These are phyloP conservation scores for Neurospora cerealis DNA, from an alignment of 495 filamentous ascomycete species.

Conservation along the genomic window DNA sequence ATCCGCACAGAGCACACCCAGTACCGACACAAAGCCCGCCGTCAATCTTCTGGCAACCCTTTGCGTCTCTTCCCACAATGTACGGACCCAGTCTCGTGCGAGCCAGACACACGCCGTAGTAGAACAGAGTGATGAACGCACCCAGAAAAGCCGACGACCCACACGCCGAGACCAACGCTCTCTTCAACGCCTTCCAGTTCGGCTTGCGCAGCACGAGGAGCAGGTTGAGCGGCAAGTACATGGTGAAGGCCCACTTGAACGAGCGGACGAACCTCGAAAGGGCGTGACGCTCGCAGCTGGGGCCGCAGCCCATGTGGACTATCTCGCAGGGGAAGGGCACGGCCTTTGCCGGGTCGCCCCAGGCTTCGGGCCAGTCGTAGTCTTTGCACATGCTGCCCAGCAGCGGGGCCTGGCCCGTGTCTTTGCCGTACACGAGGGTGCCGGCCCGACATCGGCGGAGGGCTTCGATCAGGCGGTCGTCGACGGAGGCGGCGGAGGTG, in stretches of 20 bases:
- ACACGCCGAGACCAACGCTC: conserved; percentile 49
- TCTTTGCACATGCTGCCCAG: conserved; percentile 69
- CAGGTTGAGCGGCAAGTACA: conserved; percentile 73
- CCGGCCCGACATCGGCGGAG: conserved; percentile 57
- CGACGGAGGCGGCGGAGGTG: conserved; percentile 65
- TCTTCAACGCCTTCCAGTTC: conserved; percentile 26
- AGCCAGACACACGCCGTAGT: conserved; percentile 79
- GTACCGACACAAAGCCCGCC: conserved; percentile 61
- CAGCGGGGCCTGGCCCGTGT: conserved; percentile 63
- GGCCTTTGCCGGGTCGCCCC: conserved; percentile 67
- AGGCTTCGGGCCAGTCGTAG: conserved; percentile 54
- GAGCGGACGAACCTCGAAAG: conserved; percentile 57
- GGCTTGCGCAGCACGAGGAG: conserved; percentile 50
- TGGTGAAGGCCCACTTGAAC: conserved; percentile 66
- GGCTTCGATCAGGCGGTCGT: conserved; percentile 63
- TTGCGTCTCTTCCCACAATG: conserved; percentile 43
- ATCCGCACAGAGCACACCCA: conserved; percentile 74
- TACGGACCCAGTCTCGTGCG: conserved; percentile 71
- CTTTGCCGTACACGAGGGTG: conserved; percentile 62
- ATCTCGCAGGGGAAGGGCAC: conserved; percentile 79
- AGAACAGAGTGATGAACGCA: conserved; percentile 72
- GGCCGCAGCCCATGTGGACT: conserved; percentile 73
- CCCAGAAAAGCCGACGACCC: conserved; percentile 78
- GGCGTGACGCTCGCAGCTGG: conserved; percentile 72
- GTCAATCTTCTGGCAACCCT: conserved; percentile 35